Base-by-base conservation (phyloP, 208 protist genomes). In the Naegleria gruberi region DNA sequence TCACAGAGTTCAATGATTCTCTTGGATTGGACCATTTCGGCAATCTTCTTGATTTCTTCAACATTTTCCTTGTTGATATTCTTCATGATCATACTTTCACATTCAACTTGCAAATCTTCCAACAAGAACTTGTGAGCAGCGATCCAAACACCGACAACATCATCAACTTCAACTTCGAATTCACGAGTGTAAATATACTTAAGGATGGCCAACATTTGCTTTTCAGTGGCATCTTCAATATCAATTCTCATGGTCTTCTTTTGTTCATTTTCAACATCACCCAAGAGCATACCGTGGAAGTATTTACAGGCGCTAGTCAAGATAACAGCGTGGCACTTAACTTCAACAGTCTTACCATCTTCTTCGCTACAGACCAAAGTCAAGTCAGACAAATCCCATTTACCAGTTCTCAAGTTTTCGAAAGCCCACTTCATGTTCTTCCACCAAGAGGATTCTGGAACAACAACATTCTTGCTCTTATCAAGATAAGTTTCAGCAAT, bases 51-150 rank as follows among this genome's bases (percentile, higher is more conserved):
- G 43, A 88, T 88, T 10, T 88, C 84, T 40, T 43, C 45, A 40
- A 88, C 84, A 41, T 88, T 88, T 2, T 88, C 84, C n/a, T 47
- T 88, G 23, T n/a, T 88, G 26, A 88, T 88, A 12, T 88, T 88
- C 45, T 88, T 88, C 84, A 88, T 88, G 45, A 88, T 88, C 45
- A 88, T 65, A 42, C 45, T 65, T 65, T 88, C 84, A 30, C 84
- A 88, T 65, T 88, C 84, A 40, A 88, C 84, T 88, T 88, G 84
- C 30, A 88, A 88, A 65, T 88, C 84, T 65, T 88, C 84, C 19
- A 88, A 65, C 30, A 88, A 88, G 37, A 88, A 88, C 8, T 88
- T 88, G 84, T 88, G 19, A n/a, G 84, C 43, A 4, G 46, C 23
- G 43, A 88, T 88, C 84, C 84, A 88, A 43, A 88, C 84, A 65